Conservation (phyloP, 148 eudicot species). For the Camellia lanceoleosa region DNA sequence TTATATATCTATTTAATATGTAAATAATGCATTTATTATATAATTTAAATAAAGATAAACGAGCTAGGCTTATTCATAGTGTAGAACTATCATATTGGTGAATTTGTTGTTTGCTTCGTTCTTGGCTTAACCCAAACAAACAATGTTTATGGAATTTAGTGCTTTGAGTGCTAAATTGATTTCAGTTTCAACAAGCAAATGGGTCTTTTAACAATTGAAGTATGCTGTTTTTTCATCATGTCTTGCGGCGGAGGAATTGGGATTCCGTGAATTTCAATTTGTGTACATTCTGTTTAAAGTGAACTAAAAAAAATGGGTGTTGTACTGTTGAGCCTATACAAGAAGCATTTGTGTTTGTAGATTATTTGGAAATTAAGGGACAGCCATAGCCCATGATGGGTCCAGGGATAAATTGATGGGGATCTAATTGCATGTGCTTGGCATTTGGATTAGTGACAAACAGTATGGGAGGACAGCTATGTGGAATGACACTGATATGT, state of each 20-base stretch:
- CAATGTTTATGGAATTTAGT: neutral
- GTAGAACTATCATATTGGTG: neutral
- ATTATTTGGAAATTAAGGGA: neutral
- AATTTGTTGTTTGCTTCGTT: neutral
- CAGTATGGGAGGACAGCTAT: constrained; percentile 14
- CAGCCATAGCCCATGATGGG: constrained; percentile 11
- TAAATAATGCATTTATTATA: too few species aligned
- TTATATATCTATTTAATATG: too few species aligned
- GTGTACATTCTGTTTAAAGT: neutral
- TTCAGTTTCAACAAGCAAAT: neutral
- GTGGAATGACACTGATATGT: neutral
- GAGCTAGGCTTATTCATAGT: neutral
- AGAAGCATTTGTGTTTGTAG: neutral
- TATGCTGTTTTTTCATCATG: neutral
- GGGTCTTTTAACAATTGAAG: neutral
- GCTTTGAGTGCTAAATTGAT: neutral
- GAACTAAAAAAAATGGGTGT: neutral
- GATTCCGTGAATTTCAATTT: neutral
- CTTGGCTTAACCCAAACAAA: neutral
- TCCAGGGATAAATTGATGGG: constrained; percentile 15
- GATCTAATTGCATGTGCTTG: constrained; percentile 38
- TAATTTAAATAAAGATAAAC: too few species aligned
- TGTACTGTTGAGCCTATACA: neutral
- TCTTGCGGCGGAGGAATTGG: neutral
- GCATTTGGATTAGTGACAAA: constrained; percentile 19